Percentiles rank a stretch among this genome's conserved stretches.
These are phyloP conservation scores for Hypoxylon cercidicola DNA, from an alignment of 495 filamentous ascomycete species.

Conservation along the genomic window DNA sequence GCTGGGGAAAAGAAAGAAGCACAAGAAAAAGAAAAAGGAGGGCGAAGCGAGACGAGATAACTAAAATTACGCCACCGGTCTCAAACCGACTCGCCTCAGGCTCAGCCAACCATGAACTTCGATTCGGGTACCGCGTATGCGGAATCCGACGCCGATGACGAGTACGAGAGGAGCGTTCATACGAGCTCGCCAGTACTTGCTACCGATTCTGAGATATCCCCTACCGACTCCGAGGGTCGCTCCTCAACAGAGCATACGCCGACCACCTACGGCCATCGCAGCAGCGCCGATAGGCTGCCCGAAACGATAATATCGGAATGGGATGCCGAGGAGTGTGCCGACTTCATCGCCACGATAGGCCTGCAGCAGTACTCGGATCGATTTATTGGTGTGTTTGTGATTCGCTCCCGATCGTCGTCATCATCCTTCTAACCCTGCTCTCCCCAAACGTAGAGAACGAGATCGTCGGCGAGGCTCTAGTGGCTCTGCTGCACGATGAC, in stretches of 20 bases:
- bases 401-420: conserved; percentile 20
- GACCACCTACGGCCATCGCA: conserved; percentile 78
- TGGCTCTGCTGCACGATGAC: conserved; percentile 90
- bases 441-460: conserved; percentile 75
- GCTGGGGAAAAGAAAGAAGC: conserved; percentile 10
- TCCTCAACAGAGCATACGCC: conserved; percentile 88
- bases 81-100: conserved; percentile 18
- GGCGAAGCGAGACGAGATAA: conserved; percentile 26
- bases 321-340: conserved; percentile 87
- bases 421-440: conserved; percentile 45
- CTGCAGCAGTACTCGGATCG: conserved; percentile 83
- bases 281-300: conserved; percentile 74
- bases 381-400: conserved; percentile 74
- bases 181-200: conserved; percentile 77
- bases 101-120: conserved; percentile 60
- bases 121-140: conserved; percentile 72
- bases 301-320: conserved; percentile 87
- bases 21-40: conserved; percentile 19
- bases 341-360: conserved; percentile 82
- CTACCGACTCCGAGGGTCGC: conserved; percentile 77
- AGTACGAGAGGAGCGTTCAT: conserved; percentile 84
- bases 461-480: conserved; percentile 89
- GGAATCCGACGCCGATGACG: conserved; percentile 93
- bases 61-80: conserved; percentile 32
- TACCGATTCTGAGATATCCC: conserved; percentile 81